A percentile compares a stretch with the other conserved stretches of the same genome.
These are phyloP conservation scores for Ogataea chonburiensis DNA, from an alignment of 805 yeast genomes.

Conservation along the genomic window DNA sequence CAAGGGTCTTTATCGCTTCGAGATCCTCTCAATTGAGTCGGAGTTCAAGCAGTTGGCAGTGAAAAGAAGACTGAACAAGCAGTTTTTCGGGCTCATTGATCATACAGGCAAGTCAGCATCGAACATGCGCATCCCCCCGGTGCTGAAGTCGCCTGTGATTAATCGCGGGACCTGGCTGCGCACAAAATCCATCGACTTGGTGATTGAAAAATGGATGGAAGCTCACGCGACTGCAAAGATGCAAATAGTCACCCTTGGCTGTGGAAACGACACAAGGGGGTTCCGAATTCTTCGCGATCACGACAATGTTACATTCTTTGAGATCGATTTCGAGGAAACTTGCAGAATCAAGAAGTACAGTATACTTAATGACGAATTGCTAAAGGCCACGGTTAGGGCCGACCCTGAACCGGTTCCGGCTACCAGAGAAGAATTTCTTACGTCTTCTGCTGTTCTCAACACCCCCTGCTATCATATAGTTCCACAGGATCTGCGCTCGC, in stretches of 20 bases:
- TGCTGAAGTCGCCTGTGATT: conserved; percentile 57
- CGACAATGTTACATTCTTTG: conserved; percentile 45
- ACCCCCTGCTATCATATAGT: conserved; percentile 48
- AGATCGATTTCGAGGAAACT: conserved; percentile 62
- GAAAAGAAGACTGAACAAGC: conserved; percentile 38
- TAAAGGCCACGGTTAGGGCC: conserved; percentile 31
- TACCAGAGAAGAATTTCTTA: conserved; percentile 25
- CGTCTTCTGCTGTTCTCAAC: conserved; percentile 33
- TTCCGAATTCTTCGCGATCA: conserved; percentile 45
- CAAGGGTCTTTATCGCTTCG: conserved; percentile 36
- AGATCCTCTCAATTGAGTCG: conserved; percentile 39
- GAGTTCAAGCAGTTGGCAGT: conserved; percentile 34
- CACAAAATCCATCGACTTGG: conserved; percentile 49
- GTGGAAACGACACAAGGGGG: conserved; percentile 76
- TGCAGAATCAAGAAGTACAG: conserved; percentile 50
- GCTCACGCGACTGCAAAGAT: conserved; percentile 28
- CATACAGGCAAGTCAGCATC: not conserved
- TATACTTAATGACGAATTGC: conserved; percentile 35
- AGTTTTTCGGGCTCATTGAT: conserved; percentile 36
- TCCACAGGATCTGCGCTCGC: conserved; percentile 52
- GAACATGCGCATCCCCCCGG: not conserved
- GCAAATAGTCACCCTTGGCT: conserved; percentile 71
- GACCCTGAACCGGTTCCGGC: conserved; percentile 13
- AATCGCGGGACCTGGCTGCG: conserved; percentile 71
- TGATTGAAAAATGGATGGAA: conserved; percentile 42